Evolutionary conservation across 371 early-diverging fungal species (phyloP), one percentile per base, ranked within the genome.

Genomic region (Mucor velutinosus): DNA sequence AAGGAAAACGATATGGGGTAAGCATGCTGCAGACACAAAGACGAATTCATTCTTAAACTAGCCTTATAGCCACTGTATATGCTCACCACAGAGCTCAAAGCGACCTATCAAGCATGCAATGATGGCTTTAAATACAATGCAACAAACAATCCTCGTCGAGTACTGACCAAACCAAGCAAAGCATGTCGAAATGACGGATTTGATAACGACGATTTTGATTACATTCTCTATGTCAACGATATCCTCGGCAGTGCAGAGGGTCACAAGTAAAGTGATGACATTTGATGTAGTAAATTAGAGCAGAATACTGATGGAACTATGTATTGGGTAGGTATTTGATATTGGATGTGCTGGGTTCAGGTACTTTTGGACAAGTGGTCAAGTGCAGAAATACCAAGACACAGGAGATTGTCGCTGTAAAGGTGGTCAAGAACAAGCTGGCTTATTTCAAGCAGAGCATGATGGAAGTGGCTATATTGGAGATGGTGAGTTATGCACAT

Each of bases 281-380:
- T 25, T 3, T 1, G 8, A 15, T 21, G 11, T 10, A 10, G n/a
- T n/a, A n/a, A n/a, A n/a, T n/a, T n/a, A n/a, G n/a, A 45, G 45
- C 33, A 45, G n/a, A n/a, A 45, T 19, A 19, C 8, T 19, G 19
- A 45, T 17, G 0, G 43, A 43, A 21, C 8, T 49, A 21, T 49
- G 21, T 49, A 21, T 21, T 21, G 7, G 27, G 7, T 69, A 92
- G 92, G 66, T 95, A 94, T 77, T 76, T 89, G 43, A 94, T 98
- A 57, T 69, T 95, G 62, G 97, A 97, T 72, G 76, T 94, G 27
- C 77, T 99, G 32, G 99, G 99, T 2, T 91, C 91, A 73, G 99
- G 99, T 21, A 99, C 99, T 0, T 99, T 98, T 87, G 99, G 99
- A 0, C 98, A 98, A 76, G 99, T 99, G 0, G 97, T 94, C 23